Evolutionary conservation across 768 basidiomycete genomes (phyloP), one percentile per base, ranked within the genome.

Genomic region (Rhodotorula taiwanensis): DNA sequence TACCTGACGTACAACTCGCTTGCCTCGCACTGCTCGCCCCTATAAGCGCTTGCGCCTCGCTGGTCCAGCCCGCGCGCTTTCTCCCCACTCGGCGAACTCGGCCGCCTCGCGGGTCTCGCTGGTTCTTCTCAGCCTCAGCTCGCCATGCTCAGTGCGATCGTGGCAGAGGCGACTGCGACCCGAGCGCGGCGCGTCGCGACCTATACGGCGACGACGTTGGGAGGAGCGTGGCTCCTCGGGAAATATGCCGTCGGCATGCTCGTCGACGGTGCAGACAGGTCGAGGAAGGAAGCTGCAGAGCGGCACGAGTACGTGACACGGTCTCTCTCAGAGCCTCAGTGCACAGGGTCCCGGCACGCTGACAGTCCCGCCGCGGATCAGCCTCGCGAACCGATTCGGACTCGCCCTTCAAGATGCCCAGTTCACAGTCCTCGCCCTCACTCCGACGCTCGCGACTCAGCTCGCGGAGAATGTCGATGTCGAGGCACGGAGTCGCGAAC

Each of bases 331-430:
- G n/a, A n/a, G n/a, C n/a, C n/a, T n/a, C n/a, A n/a, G n/a, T n/a
- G n/a, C n/a, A n/a, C n/a, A n/a, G n/a, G n/a, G n/a, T n/a, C n/a
- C n/a, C n/a, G n/a, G n/a, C n/a, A n/a, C n/a, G n/a, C n/a, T n/a
- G n/a, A n/a, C n/a, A 13, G 41, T 51, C 30, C 42, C 45, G 6
- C 13, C 3, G 21, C 7, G 2, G 23, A 21, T 16, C 59, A 91
- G 89, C 69, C 76, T 92, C 31, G 81, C 83, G 55, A 79, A 83
- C 50, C 80, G 90, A 41, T 93, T 89, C 74, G 79, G 80, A 39
- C 83, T 87, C 66, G 88, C 84, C 30, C 85, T 87, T 68, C 83
- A 88, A 62, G 86, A 91, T 71, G 80, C 83, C 28, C 83, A 85
- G 11, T 93, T 83, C 72, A 89, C 86, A 1, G 78, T 86, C 52